phyloP scores from a whole-genome alignment of 2,329 filamentous ascomycete species.

The Metarhizium humberi region DNA sequence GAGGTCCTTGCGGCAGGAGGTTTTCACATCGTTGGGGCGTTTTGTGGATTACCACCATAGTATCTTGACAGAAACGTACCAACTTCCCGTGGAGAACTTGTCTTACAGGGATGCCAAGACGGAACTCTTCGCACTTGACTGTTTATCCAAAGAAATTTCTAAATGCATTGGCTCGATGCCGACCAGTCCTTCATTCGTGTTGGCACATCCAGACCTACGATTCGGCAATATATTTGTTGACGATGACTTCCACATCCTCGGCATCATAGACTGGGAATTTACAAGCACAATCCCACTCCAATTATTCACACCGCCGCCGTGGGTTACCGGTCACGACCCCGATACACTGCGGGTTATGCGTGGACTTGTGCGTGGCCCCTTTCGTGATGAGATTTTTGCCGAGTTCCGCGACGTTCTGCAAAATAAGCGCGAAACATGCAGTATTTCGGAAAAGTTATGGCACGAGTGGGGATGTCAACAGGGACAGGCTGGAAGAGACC shows the following conservation, averaged over 20 bases:
- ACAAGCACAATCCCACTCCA: conserved; percentile 7
- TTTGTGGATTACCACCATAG: not conserved
- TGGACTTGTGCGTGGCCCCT: not conserved
- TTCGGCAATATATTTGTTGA: not conserved
- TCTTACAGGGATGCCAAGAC: not conserved
- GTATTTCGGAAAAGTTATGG: not conserved
- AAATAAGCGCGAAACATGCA: not conserved
- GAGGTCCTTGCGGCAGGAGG: too few species aligned
- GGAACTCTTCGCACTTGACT: not conserved
- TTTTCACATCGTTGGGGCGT: not conserved
- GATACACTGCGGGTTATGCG: not conserved
- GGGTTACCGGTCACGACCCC: conserved; percentile 8
- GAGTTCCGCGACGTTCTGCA: not conserved
- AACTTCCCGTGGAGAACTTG: not conserved
- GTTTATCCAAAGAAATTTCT: not conserved
- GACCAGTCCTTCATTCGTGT: not conserved
- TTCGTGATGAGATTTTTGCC: not conserved
- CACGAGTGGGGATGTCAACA: not conserved
- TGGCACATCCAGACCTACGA: not conserved
- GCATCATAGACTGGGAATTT: conserved; percentile 18
- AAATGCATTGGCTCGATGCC: not conserved
- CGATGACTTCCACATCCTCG: conserved; percentile 5
- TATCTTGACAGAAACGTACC: not conserved
- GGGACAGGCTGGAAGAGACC: not conserved
- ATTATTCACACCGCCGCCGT: conserved; percentile 11